Evolutionary conservation across 1,284 basidiomycete species (phyloP).

Genomic region (Leccinum pachyderme): DNA sequence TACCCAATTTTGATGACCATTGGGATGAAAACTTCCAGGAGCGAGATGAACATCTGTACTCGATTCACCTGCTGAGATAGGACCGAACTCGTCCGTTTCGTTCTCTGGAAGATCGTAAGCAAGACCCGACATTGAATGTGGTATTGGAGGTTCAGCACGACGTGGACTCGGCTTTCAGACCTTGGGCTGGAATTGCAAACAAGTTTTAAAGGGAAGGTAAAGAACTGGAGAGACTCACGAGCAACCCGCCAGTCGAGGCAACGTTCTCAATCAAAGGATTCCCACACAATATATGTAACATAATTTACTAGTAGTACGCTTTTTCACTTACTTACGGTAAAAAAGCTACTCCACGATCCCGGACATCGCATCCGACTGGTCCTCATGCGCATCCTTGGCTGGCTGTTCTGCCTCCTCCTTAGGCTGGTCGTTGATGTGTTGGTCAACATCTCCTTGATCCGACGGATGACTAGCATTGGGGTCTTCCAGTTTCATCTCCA

Average conservation of each 20-base stretch:
- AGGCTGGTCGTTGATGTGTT: slow-evolving; percentile 1
- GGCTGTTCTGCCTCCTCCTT: slow-evolving; percentile 6
- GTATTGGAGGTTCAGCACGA: neutral
- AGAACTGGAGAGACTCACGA: neutral
- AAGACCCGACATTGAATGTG: slow-evolving; percentile 29
- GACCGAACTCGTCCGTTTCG: slow-evolving; percentile 5
- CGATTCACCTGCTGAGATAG: slow-evolving; percentile 6
- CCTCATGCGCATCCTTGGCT: neutral
- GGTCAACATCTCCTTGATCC: slow-evolving; percentile 9
- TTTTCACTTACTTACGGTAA: no score
- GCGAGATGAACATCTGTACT: slow-evolving; percentile 3
- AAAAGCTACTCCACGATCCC: no score
- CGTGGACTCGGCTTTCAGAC: slow-evolving; percentile 1
- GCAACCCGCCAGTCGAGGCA: neutral
- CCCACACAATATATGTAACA: slow-evolving; percentile 19
- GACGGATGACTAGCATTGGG: slow-evolving; percentile 1
- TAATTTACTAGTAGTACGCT: slow-evolving; percentile 2
- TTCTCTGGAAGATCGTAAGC: slow-evolving; percentile 30
- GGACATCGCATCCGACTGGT: slow-evolving; percentile 15
- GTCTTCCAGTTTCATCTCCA: slow-evolving; percentile 32
- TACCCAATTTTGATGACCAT: slow-evolving; percentile 6
- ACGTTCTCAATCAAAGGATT: slow-evolving; percentile 3
- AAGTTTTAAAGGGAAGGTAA: neutral
- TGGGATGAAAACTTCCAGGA: neutral
- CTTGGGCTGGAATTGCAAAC: neutral